Base-by-base conservation (phyloP, 805 yeast species). In the Clavispora phyllophila region DNA sequence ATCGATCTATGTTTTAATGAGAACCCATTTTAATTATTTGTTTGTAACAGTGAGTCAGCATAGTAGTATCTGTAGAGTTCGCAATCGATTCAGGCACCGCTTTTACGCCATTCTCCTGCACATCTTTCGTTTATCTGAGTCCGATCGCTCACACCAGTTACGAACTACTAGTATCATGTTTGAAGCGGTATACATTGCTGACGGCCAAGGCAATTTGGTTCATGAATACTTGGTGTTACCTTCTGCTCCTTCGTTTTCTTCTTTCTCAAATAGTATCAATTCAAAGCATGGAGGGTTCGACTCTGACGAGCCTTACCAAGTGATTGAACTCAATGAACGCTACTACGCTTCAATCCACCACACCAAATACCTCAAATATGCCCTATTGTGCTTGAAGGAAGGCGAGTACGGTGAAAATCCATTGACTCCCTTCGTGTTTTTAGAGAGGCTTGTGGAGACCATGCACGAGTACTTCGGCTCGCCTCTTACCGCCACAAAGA, bases 401-500 rank as follows among this genome's bases (percentile, higher is more conserved):
- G 39, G 43, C 0, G 49, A 45, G 5, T 42, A 35, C 5, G 34
- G 45, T 42, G 29, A 56, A 25, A 77, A 80, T 36, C 83, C 86
- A 0, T 53, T 78, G 40, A 59, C 73, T n/a, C 80, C 87, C 1
- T 70, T 72, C 45, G 73, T 73, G 19, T 76, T 85, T 43, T 59
- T 81, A 18, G 64, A 68, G 22, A 61, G 73, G 23, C 59, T 86
- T 18, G 66, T 81, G 12, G 72, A 61, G 15, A 73, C 73, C 0
- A 66, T 86, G 49, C 65, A 70, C 37, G 81, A 77, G 42, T 86
- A 81, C 59, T 82, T 87, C 33, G 75, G 75, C 18, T 44, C 61
- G 3, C 81, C 81, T 2, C 56, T 89, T 24, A 72, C 79, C 2
- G 61, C 78, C 1, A 56, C 75, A 20, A 84, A 81, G 50, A 63